Evolutionary conservation across 495 filamentous ascomycete genomes (phyloP).

Genomic region (Aspergillus asperescens): DNA sequence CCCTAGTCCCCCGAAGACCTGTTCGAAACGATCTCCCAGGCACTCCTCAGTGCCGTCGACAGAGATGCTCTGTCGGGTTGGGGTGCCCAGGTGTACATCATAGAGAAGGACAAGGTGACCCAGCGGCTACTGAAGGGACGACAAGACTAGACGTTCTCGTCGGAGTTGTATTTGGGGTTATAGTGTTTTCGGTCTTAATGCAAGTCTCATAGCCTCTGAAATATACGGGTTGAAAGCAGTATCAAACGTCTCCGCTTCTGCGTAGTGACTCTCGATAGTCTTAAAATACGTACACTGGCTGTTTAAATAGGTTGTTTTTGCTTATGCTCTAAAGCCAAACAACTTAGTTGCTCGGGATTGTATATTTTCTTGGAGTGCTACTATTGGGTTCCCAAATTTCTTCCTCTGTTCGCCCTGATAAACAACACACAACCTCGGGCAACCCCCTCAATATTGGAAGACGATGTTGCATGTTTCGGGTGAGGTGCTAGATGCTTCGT

Average conservation of each 20-base stretch:
- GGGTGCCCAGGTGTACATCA: slow-evolving; percentile 98
- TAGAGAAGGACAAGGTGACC: slow-evolving; percentile 99
- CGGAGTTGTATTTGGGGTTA: slow-evolving; percentile 15
- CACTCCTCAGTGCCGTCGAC: slow-evolving; percentile 93
- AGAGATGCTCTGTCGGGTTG: slow-evolving; percentile 94
- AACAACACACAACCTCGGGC: no score
- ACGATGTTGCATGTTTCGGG: no score
- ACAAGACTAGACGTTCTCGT: slow-evolving; percentile 50
- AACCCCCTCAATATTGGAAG: no score
- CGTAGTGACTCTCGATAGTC: no score
- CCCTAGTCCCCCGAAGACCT: slow-evolving; percentile 79
- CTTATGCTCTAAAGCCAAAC: no score
- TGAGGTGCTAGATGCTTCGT: no score
- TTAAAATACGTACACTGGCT: no score
- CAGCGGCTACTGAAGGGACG: slow-evolving; percentile 94
- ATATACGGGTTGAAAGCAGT: slow-evolving; percentile 22
- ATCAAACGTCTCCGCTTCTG: slow-evolving; percentile 11
- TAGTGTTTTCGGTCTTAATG: slow-evolving; percentile 6
- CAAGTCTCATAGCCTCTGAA: slow-evolving; percentile 12
- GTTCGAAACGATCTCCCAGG: slow-evolving; percentile 97
- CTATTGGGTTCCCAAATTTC: no score
- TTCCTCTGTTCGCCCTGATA: no score
- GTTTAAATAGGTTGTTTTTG: no score
- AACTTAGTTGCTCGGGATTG: no score
- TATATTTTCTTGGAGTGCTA: no score